These are phyloP conservation scores for Blastomyces silverae DNA, from an alignment of 2,329 filamentous ascomycete genomes.

Conservation along the genomic window DNA sequence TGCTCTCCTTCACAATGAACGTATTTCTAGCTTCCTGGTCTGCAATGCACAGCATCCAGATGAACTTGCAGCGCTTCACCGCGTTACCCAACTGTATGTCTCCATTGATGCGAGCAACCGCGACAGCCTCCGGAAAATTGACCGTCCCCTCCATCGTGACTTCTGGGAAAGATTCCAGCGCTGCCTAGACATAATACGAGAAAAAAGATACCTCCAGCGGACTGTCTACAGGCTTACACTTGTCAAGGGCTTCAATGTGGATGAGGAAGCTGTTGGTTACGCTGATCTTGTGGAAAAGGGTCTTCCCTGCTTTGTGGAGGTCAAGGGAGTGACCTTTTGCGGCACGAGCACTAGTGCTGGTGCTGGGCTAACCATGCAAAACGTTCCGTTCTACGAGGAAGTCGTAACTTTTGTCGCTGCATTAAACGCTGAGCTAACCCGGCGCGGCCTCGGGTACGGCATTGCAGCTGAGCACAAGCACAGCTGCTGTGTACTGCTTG, in stretches of 20 bases:
- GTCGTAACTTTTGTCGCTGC: conserved; percentile 74
- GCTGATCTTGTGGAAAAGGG: conserved; percentile 80
- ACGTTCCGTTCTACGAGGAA: conserved; percentile 93
- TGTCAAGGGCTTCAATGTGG: conserved; percentile 96
- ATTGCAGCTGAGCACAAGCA: conserved; percentile 94
- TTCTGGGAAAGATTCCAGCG: conserved; percentile 95
- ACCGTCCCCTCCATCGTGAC: conserved; percentile 85
- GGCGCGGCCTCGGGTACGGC: conserved; percentile 71
- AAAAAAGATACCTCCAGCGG: conserved; percentile 74
- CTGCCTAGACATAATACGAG: conserved; percentile 81
- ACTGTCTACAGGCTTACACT: conserved; percentile 93
- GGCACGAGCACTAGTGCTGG: conserved; percentile 78
- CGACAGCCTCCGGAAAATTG: conserved; percentile 79
- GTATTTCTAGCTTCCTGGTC: conserved; percentile 89
- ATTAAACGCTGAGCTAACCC: conserved; percentile 61
- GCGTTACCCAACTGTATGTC: conserved; percentile 92
- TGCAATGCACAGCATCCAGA: conserved; percentile 97
- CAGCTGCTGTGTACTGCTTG: conserved; percentile 84
- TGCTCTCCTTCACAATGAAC: conserved; percentile 71
- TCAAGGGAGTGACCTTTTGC: conserved; percentile 96
- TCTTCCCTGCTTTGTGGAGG: conserved; percentile 84
- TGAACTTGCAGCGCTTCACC: conserved; percentile 71
- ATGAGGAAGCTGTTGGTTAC: conserved; percentile 86
- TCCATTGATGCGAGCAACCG: conserved; percentile 91
- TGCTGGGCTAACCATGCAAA: conserved; percentile 90